phyloP scores from a whole-genome alignment of 768 basidiomycete genomes.

The Tulasnella sp. region DNA sequence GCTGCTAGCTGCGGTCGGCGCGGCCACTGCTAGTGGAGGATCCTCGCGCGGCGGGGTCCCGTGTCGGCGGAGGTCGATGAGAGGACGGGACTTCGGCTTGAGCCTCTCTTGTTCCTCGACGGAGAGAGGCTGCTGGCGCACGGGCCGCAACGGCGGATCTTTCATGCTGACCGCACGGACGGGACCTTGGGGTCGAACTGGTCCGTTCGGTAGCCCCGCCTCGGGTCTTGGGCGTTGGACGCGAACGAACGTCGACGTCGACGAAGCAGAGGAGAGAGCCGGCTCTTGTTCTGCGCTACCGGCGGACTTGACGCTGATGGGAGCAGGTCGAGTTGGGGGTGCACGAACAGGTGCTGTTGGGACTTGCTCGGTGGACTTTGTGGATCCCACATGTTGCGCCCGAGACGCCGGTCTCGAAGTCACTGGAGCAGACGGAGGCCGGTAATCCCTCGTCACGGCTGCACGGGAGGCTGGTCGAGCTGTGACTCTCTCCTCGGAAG shows the following conservation, averaged over 20 bases:
- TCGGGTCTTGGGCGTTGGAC: not conserved
- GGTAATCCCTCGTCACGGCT: not conserved
- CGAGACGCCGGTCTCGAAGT: not conserved
- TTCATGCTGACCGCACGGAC: not conserved
- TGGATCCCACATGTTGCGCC: not conserved
- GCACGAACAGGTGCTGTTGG: not conserved
- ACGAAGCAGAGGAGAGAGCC: not conserved
- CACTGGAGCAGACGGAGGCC: not conserved
- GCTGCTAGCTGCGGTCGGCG: not conserved
- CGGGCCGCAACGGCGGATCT: not conserved
- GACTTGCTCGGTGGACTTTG: not conserved
- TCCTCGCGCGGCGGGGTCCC: not conserved
- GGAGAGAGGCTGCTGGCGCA: not conserved
- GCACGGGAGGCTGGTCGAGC: not conserved
- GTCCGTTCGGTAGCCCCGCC: not conserved
- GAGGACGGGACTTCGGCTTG: not conserved
- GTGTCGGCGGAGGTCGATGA: not conserved
- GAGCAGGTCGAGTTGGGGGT: not conserved
- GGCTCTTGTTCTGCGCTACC: not conserved
- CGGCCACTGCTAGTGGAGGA: not conserved
- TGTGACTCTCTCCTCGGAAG: not conserved
- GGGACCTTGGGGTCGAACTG: not conserved
- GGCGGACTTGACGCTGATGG: not conserved
- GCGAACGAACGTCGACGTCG: not conserved
- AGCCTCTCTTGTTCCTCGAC: not conserved